These are phyloP conservation scores for Penicillium fuscoglaucum DNA, from an alignment of 2,329 filamentous ascomycete genomes.

Conservation along the genomic window DNA sequence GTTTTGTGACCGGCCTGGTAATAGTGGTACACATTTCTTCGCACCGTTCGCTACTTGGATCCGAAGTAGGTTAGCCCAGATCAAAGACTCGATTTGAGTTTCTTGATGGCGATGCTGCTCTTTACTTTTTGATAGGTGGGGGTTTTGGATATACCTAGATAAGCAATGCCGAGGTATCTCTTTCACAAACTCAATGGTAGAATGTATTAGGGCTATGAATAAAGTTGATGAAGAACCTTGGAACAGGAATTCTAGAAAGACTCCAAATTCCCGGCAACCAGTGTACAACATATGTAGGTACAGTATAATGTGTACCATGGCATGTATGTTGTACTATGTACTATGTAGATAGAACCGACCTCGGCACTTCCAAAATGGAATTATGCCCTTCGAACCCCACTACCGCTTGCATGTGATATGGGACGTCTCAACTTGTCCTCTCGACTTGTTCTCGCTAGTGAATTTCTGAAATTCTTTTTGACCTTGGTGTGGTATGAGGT, in stretches of 20 bases:
- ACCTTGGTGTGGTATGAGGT: neutral
- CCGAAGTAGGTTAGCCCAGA: neutral
- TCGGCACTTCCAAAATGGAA: neutral
- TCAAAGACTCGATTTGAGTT: neutral
- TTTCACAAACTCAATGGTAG: neutral
- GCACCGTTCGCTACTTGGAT: constrained; percentile 27
- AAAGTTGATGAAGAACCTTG: neutral
- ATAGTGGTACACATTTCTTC: constrained; percentile 22
- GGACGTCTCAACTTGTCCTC: neutral
- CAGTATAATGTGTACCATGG: neutral
- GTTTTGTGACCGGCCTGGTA: constrained; percentile 21
- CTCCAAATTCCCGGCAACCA: neutral
- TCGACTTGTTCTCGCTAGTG: too few species aligned
- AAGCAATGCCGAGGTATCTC: neutral
- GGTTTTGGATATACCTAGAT: neutral
- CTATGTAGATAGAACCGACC: neutral
- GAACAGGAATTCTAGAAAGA: neutral
- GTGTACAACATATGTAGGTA: neutral
- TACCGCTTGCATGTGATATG: neutral
- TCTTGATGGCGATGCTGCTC: neutral
- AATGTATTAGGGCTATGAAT: neutral
- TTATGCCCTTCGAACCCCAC: neutral
- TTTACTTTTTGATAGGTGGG: neutral
- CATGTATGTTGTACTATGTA: neutral
- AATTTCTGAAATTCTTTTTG: neutral